A percentile compares a stretch with the other conserved stretches of the same genome.
phyloP scores from a whole-genome alignment of 768 basidiomycete genomes.

The Baorangia bicolor region DNA sequence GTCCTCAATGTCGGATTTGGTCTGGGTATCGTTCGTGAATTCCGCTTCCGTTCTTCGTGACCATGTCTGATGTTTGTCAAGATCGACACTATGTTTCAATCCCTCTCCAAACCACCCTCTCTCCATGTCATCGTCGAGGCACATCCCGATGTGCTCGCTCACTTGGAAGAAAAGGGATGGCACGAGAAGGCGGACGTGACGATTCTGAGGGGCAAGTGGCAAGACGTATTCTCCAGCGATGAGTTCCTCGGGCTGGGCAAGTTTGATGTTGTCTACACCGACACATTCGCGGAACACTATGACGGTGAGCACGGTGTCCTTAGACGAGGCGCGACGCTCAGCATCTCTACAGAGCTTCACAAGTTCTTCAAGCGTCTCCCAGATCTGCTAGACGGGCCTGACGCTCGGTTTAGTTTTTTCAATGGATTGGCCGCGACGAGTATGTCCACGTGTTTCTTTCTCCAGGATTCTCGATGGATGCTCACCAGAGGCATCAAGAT shows the following conservation, averaged over 20 bases:
- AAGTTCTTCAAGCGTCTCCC: conserved; percentile 82
- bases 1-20: conserved; percentile 94
- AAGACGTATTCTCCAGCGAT: conserved; percentile 69
- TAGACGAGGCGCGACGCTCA: not conserved
- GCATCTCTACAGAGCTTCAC: conserved; percentile 51
- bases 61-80: conserved; percentile 31
- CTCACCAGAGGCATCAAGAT: conserved; percentile 47
- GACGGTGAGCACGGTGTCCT: conserved; percentile 39
- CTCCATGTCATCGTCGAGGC: conserved; percentile 92
- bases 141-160: conserved; percentile 84
- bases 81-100: conserved; percentile 85
- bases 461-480: not conserved
- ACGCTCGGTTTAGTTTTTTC: conserved; percentile 91
- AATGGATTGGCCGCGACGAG: conserved; percentile 96
- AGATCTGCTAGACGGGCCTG: conserved; percentile 68
- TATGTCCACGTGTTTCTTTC: conserved; percentile 36
- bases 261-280: conserved; percentile 89
- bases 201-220: conserved; percentile 92
- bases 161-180: conserved; percentile 80
- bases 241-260: conserved; percentile 63
- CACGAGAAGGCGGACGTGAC: conserved; percentile 71
- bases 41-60: not conserved
- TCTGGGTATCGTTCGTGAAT: conserved; percentile 72
- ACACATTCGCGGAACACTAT: conserved; percentile 91
- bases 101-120: conserved; percentile 53